Base-by-base conservation (phyloP, 2,329 filamentous ascomycete genomes). In the Chrysosporium queenslandicum region DNA sequence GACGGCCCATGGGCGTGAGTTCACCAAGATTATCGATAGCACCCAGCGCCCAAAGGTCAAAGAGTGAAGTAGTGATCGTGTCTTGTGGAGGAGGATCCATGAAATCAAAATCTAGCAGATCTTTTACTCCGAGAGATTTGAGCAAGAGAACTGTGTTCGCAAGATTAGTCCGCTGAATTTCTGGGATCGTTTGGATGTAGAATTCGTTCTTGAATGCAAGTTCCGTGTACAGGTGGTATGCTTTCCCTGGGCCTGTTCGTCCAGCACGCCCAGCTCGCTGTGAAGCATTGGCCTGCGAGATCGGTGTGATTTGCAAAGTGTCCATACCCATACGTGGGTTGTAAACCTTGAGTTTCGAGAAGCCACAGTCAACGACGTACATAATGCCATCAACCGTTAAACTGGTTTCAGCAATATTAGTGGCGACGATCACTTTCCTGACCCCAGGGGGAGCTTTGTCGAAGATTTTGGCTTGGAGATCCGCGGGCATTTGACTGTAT, bases 271-370 rank as follows among this genome's bases (percentile, higher is more conserved):
- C 92, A 37, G 92, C 91, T 62, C 92, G 82, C 65, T 98, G 92
- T 3, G 86, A 89, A 3, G 89, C 85, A 67, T 98, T 98, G 60
- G 92, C 92, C 67, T 98, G 92, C 2, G 90, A 96, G 50, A 98
- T 94, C 0, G 92, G 92, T 0, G 92, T 98, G 59, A 98, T 94
- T 64, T 97, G 92, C 12, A 98, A 79, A 0, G 91, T 96, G 64
- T 98, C 92, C 92, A 98, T 98, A 53, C 92, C 92, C 88, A 98
- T 97, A 50, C 90, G 86, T 4, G 92, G 90, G 63, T 98, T 98
- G 71, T 97, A 98, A 3, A 98, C 92, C 67, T 98, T 98, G 65
- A 97, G 80, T 68, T 98, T 98, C 1, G 89, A 94, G 68, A 91
- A 98, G 0, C 92, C 92, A 1, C 87, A 83, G 66, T 98, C 92